Percentiles rank a stretch among this genome's conserved stretches.
Evolutionary conservation across 176 grass and related monocot genomes (phyloP).

Genomic region (Bonia amplexicaulis): DNA sequence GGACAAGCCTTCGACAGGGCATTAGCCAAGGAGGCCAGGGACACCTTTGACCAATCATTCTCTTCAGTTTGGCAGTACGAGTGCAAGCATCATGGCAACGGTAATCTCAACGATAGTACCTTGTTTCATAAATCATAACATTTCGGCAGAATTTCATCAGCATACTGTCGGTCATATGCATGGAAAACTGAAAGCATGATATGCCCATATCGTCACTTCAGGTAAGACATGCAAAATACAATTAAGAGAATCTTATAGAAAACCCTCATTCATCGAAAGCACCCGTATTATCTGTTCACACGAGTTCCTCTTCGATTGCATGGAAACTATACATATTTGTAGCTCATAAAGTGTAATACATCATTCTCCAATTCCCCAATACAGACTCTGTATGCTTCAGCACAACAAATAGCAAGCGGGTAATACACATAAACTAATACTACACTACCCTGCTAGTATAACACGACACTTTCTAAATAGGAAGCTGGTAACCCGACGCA

Average conservation of each 20-base stretch:
- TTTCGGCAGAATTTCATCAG: background rate
- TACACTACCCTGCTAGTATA: constrained; percentile 39
- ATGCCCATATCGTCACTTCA: background rate
- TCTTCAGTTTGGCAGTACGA: background rate
- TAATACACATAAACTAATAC: constrained; percentile 16
- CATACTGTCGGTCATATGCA: background rate
- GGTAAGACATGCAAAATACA: background rate
- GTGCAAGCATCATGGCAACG: background rate
- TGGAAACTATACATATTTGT: constrained; percentile 27
- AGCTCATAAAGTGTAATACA: background rate
- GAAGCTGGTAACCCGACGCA: background rate
- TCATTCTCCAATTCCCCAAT: background rate
- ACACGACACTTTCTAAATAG: constrained; percentile 5
- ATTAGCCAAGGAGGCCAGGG: background rate
- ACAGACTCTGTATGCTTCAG: constrained; percentile 16
- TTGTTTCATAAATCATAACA: background rate
- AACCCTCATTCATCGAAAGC: background rate
- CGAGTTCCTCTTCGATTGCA: background rate
- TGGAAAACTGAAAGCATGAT: background rate
- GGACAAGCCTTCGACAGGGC: background rate
- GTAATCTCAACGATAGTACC: background rate
- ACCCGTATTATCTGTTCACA: background rate
- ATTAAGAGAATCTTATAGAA: background rate
- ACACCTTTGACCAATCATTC: constrained; percentile 28
- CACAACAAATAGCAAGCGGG: constrained; percentile 2